These are phyloP conservation scores for Pythium phragmitis DNA, from an alignment of 352 stramenopile genomes.

Conservation along the genomic window DNA sequence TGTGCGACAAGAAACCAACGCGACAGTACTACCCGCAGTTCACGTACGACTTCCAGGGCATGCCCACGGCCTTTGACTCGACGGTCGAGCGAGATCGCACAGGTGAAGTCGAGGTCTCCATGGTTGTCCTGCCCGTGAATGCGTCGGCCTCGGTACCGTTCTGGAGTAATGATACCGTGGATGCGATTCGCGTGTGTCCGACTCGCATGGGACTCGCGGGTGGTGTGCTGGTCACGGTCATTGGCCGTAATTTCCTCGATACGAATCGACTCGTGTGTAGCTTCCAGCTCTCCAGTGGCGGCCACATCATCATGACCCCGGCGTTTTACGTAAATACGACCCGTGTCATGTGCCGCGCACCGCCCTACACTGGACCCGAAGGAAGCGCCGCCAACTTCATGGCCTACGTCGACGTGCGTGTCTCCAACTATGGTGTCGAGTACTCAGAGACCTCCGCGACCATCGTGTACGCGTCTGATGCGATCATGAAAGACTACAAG, in stretches of 20 bases:
- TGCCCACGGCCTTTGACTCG: conserved; percentile 61
- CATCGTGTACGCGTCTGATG: conserved; percentile 41
- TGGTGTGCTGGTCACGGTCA: conserved; percentile 83
- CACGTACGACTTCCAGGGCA: conserved; percentile 63
- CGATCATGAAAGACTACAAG: conserved; percentile 37
- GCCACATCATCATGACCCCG: conserved; percentile 31
- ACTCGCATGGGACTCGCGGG: conserved; percentile 33
- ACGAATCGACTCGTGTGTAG: conserved; percentile 85
- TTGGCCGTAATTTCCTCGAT: conserved; percentile 94
- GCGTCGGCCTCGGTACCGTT: conserved; percentile 65
- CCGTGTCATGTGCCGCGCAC: conserved; percentile 73
- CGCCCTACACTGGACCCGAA: conserved; percentile 49
- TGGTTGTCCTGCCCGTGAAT: conserved; percentile 93
- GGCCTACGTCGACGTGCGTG: conserved; percentile 44
- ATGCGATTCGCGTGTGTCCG: conserved; percentile 90
- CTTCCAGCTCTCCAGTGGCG: conserved; percentile 43
- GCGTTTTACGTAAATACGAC: conserved; percentile 85
- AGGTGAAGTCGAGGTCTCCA: conserved; percentile 88
- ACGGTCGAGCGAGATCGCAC: conserved; percentile 65
- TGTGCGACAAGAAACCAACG: conserved; percentile 92
- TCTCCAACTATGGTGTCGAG: conserved; percentile 82
- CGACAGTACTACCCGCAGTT: conserved; percentile 86
- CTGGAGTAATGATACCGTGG: conserved; percentile 96
- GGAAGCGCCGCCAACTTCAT: conserved; percentile 15
- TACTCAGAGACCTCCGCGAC: conserved; percentile 62